Conservation (phyloP, 208 protist species). For the Trypanosoma cruzi region DNA sequence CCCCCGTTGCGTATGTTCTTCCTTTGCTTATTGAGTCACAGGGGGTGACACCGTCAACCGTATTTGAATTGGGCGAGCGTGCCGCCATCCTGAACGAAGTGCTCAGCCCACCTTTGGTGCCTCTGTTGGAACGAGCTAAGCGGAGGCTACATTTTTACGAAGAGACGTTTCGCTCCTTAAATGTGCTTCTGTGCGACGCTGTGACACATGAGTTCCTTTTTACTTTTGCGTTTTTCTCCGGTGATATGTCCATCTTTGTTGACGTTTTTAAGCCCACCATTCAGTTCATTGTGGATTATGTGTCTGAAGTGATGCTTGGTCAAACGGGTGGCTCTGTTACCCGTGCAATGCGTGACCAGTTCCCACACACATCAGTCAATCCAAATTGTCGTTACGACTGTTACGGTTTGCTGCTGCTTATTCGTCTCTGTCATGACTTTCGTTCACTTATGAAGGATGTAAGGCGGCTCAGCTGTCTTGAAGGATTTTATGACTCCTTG, state of each 20-base stretch:
- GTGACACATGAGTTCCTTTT: slow-evolving; percentile 92
- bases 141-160: slow-evolving; percentile 68
- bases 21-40: slow-evolving; percentile 53
- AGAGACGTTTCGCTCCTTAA: slow-evolving; percentile 82
- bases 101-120: slow-evolving; percentile 69
- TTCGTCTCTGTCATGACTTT: slow-evolving; percentile 82
- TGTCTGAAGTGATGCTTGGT: slow-evolving; percentile 70
- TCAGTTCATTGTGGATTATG: slow-evolving; percentile 84
- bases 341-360: slow-evolving; percentile 42
- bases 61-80: slow-evolving; percentile 57
- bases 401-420: slow-evolving; percentile 78
- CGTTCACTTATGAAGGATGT: slow-evolving; percentile 70
- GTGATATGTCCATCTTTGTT: slow-evolving; percentile 78
- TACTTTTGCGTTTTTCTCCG: slow-evolving; percentile 82
- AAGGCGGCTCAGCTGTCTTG: slow-evolving; percentile 68
- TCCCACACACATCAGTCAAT: slow-evolving; percentile 51
- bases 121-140: slow-evolving; percentile 62
- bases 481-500: slow-evolving; percentile 83
- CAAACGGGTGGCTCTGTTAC: slow-evolving; percentile 37
- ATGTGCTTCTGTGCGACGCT: slow-evolving; percentile 71
- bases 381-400: slow-evolving; percentile 54
- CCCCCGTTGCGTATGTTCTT: slow-evolving; percentile 35
- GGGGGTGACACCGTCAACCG: slow-evolving; percentile 8
- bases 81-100: slow-evolving; percentile 50
- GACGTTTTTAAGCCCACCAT: slow-evolving; percentile 76